Evolutionary conservation across 2,329 filamentous ascomycete genomes (phyloP), one percentile per base, ranked within the genome.

Genomic region (Trichoderma sp.): DNA sequence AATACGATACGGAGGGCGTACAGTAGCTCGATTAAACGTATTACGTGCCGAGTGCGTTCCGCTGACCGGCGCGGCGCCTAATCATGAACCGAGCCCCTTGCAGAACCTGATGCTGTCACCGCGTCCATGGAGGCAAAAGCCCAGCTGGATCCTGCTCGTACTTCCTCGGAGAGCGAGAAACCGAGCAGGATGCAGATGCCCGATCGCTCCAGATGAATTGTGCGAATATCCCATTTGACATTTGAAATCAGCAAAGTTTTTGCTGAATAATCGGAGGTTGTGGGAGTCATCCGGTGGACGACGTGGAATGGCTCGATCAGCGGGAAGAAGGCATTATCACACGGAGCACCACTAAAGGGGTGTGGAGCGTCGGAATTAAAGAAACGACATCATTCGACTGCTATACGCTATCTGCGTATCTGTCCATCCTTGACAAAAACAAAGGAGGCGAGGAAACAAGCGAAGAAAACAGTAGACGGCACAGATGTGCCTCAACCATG

Each of bases 231-330:
- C 17, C 9, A 32, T 64, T 57, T 58, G 50, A 67, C 8, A 32
- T 63, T 58, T 58, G 50, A 67, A 67, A 58, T 32, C 50, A 58
- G 50, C 50, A 53, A 39, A 13, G 2, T 20, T 20, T 8, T 6
- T 28, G 64, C 50, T 67, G 64, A 67, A 13, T 67, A 67, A 67
- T 67, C 32, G 64, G 50, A 39, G 30, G 34, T 57, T 50, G 39
- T 39, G 50, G 32, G 47, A 66, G 63, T 50, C 43, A 50, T 50
- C 9, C 43, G 43, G 43, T 20, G n/a, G 17, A 50, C 17, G 43
- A 20, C n/a, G 8, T n/a, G 8, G 17, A 47, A 47, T 47, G 43
- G 43, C 43, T 20, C n/a, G 43, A 50, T 50, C n/a, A 50, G 43
- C 43, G 17, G 43, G 43, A 47, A 47, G 20, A 53, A 20, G 20